Evolutionary conservation across 306 rosid species (phyloP).

Genomic region (Biancaea sappan): DNA sequence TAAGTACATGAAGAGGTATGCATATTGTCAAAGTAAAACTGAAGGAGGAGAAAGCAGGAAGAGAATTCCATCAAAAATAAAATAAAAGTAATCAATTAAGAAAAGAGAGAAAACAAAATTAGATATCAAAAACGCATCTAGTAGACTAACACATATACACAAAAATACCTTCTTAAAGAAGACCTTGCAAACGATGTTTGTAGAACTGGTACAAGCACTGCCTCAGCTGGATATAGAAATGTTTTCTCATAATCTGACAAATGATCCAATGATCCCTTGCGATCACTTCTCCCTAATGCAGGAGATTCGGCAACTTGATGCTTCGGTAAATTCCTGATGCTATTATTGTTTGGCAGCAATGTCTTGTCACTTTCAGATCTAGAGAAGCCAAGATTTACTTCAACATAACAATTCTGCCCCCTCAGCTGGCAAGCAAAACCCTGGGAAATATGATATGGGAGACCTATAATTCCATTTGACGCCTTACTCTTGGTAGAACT

Average conservation of each 20-base stretch:
- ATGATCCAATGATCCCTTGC: conserved; percentile 62
- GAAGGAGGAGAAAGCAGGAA: not conserved
- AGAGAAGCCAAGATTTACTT: conserved; percentile 87
- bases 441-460: conserved; percentile 77
- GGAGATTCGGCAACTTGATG: conserved; percentile 59
- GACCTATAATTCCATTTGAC: conserved; percentile 77
- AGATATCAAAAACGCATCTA: conserved; percentile 17
- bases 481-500: conserved; percentile 76
- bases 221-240: conserved; percentile 88
- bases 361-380: conserved; percentile 59
- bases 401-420: conserved; percentile 87
- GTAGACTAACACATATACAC: not conserved
- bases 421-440: conserved; percentile 78
- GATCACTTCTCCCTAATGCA: conserved; percentile 63
- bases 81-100: conserved; percentile 11
- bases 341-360: conserved; percentile 49
- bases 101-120: conserved; percentile 16
- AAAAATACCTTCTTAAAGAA: conserved; percentile 78
- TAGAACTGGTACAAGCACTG: conserved; percentile 84
- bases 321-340: conserved; percentile 52
- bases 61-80: not conserved
- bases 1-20: not conserved
- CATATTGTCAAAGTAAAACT: not conserved
- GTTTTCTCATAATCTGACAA: conserved; percentile 62
- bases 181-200: conserved; percentile 79